Percentiles rank a stretch among this genome's conserved stretches.
Conservation (phyloP, 202 grass and related monocot genomes). For the Setaria italica region DNA sequence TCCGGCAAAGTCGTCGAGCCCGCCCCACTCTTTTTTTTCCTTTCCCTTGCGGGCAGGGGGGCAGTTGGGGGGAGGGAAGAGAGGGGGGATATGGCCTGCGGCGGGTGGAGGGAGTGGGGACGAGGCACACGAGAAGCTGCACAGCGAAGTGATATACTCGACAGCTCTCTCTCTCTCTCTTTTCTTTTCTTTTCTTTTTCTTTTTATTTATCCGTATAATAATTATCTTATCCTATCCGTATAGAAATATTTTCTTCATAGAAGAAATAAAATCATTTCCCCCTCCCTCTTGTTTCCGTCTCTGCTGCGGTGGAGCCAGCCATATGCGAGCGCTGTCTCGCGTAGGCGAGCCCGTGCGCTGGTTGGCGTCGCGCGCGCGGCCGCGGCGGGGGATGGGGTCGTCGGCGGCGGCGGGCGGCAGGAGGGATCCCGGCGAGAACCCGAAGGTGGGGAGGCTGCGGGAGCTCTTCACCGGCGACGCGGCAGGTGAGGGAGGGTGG, state of each 20-base stretch:
- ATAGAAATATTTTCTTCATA: not conserved
- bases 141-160: slow-evolving; percentile 62
- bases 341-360: not conserved
- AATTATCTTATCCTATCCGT: slow-evolving; percentile 45
- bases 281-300: not conserved
- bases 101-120: slow-evolving; percentile 46
- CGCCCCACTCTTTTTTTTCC: not conserved
- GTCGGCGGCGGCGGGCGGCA: not conserved
- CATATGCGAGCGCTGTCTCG: slow-evolving; percentile 34
- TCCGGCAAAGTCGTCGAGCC: slow-evolving; percentile 35
- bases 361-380: slow-evolving; percentile 4
- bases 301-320: not conserved
- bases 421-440: slow-evolving; percentile 42
- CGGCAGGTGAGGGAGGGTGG: slow-evolving; percentile 36
- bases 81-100: not conserved
- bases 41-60: slow-evolving; percentile 12
- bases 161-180: slow-evolving; percentile 23
- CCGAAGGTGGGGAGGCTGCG: slow-evolving; percentile 58
- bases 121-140: slow-evolving; percentile 10
- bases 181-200: not conserved
- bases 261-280: not conserved
- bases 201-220: not conserved
- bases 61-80: not conserved
- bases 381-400: slow-evolving; percentile 45
- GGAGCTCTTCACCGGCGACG: slow-evolving; percentile 52